phyloP scores from a whole-genome alignment of 192 early-diverging fungal species.

The Entophlyctis luteolus region DNA sequence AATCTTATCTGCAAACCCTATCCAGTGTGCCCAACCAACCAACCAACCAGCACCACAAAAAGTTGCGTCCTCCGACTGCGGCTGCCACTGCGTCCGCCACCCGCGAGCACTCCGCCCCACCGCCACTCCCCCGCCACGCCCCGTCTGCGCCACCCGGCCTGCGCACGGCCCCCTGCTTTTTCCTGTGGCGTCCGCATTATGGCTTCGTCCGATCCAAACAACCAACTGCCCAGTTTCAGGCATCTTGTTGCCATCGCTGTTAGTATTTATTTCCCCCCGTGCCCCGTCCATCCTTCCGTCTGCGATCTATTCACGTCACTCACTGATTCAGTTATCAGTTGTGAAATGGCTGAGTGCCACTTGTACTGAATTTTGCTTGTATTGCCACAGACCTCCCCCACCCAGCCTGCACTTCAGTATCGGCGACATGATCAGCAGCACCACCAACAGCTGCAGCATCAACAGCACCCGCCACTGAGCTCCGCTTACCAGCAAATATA shows the following conservation, averaged over 20 bases:
- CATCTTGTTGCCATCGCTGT: not conserved
- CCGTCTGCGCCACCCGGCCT: too few species aligned
- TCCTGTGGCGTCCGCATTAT: too few species aligned
- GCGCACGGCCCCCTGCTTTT: too few species aligned
- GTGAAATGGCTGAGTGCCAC: not conserved
- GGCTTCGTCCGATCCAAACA: not conserved
- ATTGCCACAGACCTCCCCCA: not conserved
- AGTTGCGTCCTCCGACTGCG: too few species aligned
- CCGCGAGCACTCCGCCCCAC: too few species aligned
- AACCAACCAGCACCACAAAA: too few species aligned
- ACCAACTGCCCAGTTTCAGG: not conserved
- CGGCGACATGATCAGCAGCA: not conserved
- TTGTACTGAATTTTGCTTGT: not conserved
- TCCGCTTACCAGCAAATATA: too few species aligned
- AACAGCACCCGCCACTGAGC: not conserved
- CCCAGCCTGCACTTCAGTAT: not conserved
- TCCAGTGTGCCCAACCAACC: too few species aligned
- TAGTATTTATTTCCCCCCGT: not conserved
- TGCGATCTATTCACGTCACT: not conserved
- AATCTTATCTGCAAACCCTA: too few species aligned
- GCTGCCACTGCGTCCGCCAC: too few species aligned
- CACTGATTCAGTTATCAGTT: not conserved
- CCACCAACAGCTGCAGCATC: not conserved
- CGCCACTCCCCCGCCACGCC: too few species aligned
- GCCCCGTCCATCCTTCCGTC: not conserved